Conservation (phyloP, 2,329 filamentous ascomycete species). For the Hirsutella thompsonii region DNA sequence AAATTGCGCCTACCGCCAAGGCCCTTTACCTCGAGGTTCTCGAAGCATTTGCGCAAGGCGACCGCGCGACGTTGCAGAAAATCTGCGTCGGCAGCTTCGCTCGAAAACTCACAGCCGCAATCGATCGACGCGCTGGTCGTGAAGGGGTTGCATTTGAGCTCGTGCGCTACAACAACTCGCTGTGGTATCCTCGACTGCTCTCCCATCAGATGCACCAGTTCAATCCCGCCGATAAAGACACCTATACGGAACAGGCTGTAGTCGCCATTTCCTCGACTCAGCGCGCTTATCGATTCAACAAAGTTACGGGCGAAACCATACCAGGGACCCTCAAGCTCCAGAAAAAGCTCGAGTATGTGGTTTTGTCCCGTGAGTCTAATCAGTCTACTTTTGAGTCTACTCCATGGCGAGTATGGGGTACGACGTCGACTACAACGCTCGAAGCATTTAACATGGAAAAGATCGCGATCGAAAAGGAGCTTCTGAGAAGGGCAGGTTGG, state of each 20-base stretch:
- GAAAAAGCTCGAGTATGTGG: slow-evolving; percentile 50
- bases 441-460: slow-evolving; percentile 24
- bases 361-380: slow-evolving; percentile 38
- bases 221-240: slow-evolving; percentile 25
- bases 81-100: slow-evolving; percentile 42
- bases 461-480: slow-evolving; percentile 18
- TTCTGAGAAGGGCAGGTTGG: slow-evolving; percentile 20
- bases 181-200: slow-evolving; percentile 34
- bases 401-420: slow-evolving; percentile 55
- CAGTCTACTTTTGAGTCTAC: slow-evolving; percentile 30
- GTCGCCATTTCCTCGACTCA: slow-evolving; percentile 47
- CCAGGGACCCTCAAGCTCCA: slow-evolving; percentile 35
- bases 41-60: slow-evolving; percentile 45
- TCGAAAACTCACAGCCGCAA: slow-evolving; percentile 35
- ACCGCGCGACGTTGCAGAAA: slow-evolving; percentile 33
- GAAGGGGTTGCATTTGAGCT: slow-evolving; percentile 41
- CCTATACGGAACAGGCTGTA: slow-evolving; percentile 37
- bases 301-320: slow-evolving; percentile 23
- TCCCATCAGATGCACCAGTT: slow-evolving; percentile 40
- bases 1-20: slow-evolving; percentile 39
- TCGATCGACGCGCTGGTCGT: slow-evolving; percentile 35
- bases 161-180: slow-evolving; percentile 30
- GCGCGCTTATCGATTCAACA: slow-evolving; percentile 30
- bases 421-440: slow-evolving; percentile 38
- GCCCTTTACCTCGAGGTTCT: slow-evolving; percentile 49